phyloP scores from a whole-genome alignment of 192 early-diverging fungal genomes.

The Allomyces macrogynus region DNA sequence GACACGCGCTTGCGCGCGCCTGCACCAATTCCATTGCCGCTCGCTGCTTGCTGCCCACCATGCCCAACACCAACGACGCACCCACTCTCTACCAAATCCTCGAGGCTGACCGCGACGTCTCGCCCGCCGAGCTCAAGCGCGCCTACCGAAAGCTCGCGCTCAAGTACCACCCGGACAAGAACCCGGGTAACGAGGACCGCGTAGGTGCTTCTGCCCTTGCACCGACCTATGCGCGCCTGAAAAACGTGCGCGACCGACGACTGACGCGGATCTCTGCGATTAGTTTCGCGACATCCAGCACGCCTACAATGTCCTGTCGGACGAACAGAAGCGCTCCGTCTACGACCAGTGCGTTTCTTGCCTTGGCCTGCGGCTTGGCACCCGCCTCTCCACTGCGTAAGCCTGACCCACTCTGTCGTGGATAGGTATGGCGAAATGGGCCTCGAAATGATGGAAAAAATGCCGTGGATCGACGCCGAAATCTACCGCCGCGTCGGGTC shows the following conservation, averaged over 20 bases:
- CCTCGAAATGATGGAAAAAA: conserved; percentile 46
- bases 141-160: not conserved
- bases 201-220: too few species aligned
- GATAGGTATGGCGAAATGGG: conserved; percentile 53
- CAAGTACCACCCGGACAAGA: conserved; percentile 1
- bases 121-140: not conserved
- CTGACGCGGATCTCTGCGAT: conserved; percentile 6
- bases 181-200: not conserved
- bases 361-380: too few species aligned
- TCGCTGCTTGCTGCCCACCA: too few species aligned
- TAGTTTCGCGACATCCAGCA: conserved; percentile 70
- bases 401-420: too few species aligned
- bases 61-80: too few species aligned
- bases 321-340: conserved; percentile 60
- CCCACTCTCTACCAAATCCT: not conserved
- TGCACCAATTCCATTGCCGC: too few species aligned
- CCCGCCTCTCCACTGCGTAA: too few species aligned
- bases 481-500: not conserved
- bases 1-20: too few species aligned
- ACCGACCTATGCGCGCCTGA: too few species aligned
- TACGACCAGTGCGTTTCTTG: conserved; percentile 38
- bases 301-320: conserved; percentile 59
- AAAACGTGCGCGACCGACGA: too few species aligned
- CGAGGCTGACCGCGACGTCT: not conserved
- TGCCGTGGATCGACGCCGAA: conserved; percentile 19